Percentiles rank a stretch among this genome's conserved stretches.
phyloP scores from a whole-genome alignment of 345 rosid species.

The Pseudoturritis turrita region DNA sequence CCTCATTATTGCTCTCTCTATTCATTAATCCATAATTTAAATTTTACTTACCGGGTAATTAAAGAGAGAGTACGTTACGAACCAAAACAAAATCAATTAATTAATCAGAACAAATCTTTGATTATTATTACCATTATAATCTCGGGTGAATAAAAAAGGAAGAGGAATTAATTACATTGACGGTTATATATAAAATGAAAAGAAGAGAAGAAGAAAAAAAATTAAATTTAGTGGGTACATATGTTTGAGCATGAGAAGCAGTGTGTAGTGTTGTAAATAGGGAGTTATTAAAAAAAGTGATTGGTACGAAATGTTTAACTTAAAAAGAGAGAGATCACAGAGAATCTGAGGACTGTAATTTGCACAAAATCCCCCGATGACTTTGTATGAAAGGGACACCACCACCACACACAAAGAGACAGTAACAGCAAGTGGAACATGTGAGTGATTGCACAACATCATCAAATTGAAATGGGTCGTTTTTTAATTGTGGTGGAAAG shows the following conservation, averaged over 20 bases:
- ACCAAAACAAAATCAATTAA: slow-evolving; percentile 2
- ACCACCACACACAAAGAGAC: slow-evolving; percentile 23
- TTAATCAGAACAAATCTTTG: not conserved
- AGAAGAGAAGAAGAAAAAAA: not conserved
- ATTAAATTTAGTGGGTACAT: not conserved
- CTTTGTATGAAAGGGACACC: slow-evolving; percentile 30
- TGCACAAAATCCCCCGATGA: slow-evolving; percentile 19
- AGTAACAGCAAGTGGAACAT: slow-evolving; percentile 29
- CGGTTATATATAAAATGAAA: not conserved
- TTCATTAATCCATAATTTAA: not conserved
- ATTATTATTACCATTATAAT: not conserved
- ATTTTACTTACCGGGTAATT: not conserved
- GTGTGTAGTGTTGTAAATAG: slow-evolving; percentile 21
- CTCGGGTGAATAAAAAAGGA: not conserved
- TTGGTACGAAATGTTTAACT: slow-evolving; percentile 31
- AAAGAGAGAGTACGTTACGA: slow-evolving; percentile 17
- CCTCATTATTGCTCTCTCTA: slow-evolving; percentile 24
- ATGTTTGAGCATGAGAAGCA: slow-evolving; percentile 22
- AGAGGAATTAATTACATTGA: not conserved
- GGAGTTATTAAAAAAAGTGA: slow-evolving; percentile 21
- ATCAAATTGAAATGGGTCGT: not conserved
- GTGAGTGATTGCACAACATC: slow-evolving; percentile 25
- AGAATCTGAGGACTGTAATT: slow-evolving; percentile 34
- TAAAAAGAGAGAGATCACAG: slow-evolving; percentile 28
- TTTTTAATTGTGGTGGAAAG: not conserved